Conservation (phyloP, 1,284 basidiomycete species). For the Termitomyces sp. region DNA sequence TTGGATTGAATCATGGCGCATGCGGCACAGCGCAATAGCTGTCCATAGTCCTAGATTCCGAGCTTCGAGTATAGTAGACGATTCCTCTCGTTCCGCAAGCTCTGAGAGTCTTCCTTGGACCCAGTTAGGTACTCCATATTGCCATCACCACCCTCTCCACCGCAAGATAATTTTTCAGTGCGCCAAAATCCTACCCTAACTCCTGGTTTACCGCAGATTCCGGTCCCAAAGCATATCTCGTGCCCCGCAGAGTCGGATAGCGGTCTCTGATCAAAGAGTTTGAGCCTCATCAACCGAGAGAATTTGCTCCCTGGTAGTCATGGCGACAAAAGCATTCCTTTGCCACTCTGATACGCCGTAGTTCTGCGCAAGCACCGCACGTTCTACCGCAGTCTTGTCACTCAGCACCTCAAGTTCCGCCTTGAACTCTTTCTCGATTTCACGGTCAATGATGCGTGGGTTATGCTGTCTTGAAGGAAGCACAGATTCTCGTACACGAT, state of each 20-base stretch:
- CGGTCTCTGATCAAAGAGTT: conserved; percentile 1
- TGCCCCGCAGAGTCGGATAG: conserved; percentile 7
- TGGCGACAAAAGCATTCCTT: conserved; percentile 1
- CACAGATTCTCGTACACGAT: conserved; percentile 1
- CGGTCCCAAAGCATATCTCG: background rate
- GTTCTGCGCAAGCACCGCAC: background rate
- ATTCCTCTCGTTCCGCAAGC: background rate
- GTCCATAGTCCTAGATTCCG: conserved; percentile 6
- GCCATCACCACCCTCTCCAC: conserved; percentile 7
- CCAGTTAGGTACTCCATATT: conserved; percentile 5
- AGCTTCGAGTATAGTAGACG: conserved; percentile 6
- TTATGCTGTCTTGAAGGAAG: background rate
- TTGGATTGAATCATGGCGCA: background rate
- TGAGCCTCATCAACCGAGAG: conserved; percentile 6
- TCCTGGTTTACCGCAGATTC: background rate
- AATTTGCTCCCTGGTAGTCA: background rate
- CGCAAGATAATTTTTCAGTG: background rate
- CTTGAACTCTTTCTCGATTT: background rate
- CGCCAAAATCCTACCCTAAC: conserved; percentile 1
- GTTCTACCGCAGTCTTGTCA: background rate
- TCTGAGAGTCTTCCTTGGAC: conserved; percentile 2
- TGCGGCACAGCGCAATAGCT: conserved; percentile 7
- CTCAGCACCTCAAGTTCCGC: background rate
- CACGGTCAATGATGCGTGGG: background rate
- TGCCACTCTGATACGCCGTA: conserved; percentile 10